Evolutionary conservation across 1,284 basidiomycete species (phyloP), one percentile per base, ranked within the genome.

Genomic region (Leccinum proximum): DNA sequence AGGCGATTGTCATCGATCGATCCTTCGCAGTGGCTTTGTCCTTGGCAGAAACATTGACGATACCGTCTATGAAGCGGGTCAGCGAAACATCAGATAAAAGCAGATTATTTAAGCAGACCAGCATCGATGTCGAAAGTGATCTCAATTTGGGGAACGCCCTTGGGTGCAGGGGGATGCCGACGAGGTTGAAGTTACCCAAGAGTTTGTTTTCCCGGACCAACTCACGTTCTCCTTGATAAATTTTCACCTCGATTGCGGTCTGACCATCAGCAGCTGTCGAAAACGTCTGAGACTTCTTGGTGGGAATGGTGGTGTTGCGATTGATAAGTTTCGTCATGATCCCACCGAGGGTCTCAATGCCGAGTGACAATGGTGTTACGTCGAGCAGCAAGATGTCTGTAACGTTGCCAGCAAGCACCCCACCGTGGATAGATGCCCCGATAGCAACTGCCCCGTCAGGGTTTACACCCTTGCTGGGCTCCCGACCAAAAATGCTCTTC

Each of bases 61-160:
- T 98, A 83, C 96, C 96, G 70, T 94, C 89, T 88, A 33, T 4
- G 16, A 62, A 33, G 11, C 37, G 57, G 30, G 16, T 71, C 16
- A 45, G 66, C 16, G 30, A 16, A 53, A 53, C 50, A 14, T 26
- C 22, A 26, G 7, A 53, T 13, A 26, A 14, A 53, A 13, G 13
- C 14, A 4, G 38, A 30, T 26, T 1, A 26, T 5, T 42, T 1
- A 26, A 57, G 77, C 84, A 60, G 72, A 88, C 94, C 95, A 72
- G 96, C 96, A 78, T 98, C 96, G 69, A 98, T 98, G 80, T 98
- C 97, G 76, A 98, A 98, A 66, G 95, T 97, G 79, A 98, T 98
- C 79, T 97, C 95, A 71, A 99, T 96, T 80, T 99, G 97, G 70
- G 97, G 97, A 67, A 98, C 91, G 79, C 97, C 97, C 84, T 98